Evolutionary conservation across 306 rosid species (phyloP), one percentile per base, ranked within the genome.

Genomic region (Oemleria cerasiformis): DNA sequence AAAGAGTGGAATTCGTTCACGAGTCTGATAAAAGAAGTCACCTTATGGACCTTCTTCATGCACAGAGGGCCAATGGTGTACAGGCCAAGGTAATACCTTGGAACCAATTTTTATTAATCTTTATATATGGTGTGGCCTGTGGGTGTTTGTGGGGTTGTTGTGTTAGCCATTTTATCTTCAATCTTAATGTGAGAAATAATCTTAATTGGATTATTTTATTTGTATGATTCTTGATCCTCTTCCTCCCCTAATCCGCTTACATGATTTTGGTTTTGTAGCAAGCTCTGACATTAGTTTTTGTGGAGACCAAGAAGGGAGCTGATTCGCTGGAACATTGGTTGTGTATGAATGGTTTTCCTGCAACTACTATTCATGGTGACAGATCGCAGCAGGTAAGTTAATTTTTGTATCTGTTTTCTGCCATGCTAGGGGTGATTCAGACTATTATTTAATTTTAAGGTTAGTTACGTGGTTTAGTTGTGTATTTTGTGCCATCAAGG

Each of bases 281-380:
- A 86, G 79, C 93, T 78, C 81, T 93, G 82, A 93, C 98, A 14
- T 86, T 93, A 78, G 97, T 93, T 58, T 93, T 93, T 79, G 98
- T 93, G 86, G 98, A 93, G 85, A 93, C 98, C 63, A 93, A 93
- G 90, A 93, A 93, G 83, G 97, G 98, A 80, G 98, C 98, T 15
- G 98, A 93, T 50, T 82, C 97, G 40, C 81, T 93, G 79, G 98
- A 93, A 77, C 87, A 90, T 79, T 90, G 98, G 93, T 65, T 93
- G 84, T 87, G 88, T 69, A 78, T 79, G 67, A 90, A 89, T 42
- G 93, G 98, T 41, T 93, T 93, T 86, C 97, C 97, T 65, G 98
- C 98, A 74, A 86, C 97, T 73, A 87, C 96, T 77, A 93, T 93
- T 77, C 98, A 93, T 69, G 98, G 98, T 49, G 98, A 93, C 75